These are phyloP conservation scores for Tricholomella constricta DNA, from an alignment of 768 basidiomycete genomes.

Conservation along the genomic window DNA sequence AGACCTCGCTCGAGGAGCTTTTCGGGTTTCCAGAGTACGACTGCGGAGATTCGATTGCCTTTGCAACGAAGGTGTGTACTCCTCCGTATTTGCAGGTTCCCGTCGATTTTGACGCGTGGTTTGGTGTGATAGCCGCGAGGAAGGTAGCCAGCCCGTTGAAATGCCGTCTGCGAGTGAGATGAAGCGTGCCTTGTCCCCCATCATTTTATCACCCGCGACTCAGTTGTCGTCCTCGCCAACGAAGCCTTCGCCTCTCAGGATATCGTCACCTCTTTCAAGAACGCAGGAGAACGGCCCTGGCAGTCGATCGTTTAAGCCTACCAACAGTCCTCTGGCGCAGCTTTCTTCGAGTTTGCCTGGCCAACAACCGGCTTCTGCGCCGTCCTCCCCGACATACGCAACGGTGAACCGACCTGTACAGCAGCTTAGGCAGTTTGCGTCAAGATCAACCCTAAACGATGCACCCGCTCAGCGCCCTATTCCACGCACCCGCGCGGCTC, in stretches of 20 bases:
- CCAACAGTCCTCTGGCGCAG: constrained; percentile 39
- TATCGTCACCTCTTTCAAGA: constrained; percentile 12
- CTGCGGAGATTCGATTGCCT: constrained; percentile 30
- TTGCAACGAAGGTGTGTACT: constrained; percentile 31
- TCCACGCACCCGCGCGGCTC: constrained; percentile 9
- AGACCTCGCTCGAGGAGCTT: constrained; percentile 79
- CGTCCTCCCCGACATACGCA: constrained; percentile 22
- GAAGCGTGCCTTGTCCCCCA: constrained; percentile 25
- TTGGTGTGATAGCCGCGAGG: constrained; percentile 25
- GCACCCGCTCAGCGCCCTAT: not conserved
- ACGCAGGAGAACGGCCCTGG: not conserved
- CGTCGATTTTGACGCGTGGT: constrained; percentile 1
- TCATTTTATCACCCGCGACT: constrained; percentile 14
- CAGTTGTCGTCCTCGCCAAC: constrained; percentile 14
- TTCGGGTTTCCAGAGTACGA: constrained; percentile 60
- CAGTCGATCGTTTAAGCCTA: constrained; percentile 26
- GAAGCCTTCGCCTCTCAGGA: constrained; percentile 21
- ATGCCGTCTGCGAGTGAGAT: constrained; percentile 23
- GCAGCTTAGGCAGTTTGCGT: constrained; percentile 28
- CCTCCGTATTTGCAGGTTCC: not conserved
- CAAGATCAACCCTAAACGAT: constrained; percentile 25
- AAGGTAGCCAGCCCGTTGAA: constrained; percentile 20
- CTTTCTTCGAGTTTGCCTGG: constrained; percentile 19
- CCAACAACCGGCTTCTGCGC: constrained; percentile 6
- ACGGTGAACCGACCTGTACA: constrained; percentile 18